A percentile compares a stretch with the other conserved stretches of the same genome.
These are phyloP conservation scores for Zizania palustris DNA, from an alignment of 202 grass and related monocot species.

Conservation along the genomic window DNA sequence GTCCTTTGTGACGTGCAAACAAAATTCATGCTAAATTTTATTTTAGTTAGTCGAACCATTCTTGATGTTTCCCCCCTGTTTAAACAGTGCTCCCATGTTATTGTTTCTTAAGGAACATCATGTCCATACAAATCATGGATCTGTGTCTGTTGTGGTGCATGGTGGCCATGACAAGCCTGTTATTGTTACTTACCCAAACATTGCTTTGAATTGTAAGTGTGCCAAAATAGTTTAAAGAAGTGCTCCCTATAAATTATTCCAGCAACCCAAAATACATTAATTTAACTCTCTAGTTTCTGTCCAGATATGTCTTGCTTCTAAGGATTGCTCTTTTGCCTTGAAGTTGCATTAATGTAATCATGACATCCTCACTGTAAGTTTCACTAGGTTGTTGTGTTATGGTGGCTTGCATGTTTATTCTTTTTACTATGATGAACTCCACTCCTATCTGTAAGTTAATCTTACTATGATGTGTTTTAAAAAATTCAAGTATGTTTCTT, in stretches of 20 bases:
- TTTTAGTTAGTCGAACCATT: not conserved
- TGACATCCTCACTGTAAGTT: no score
- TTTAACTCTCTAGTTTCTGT: constrained; percentile 29
- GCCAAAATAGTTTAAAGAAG: not conserved
- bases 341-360: no score
- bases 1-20: not conserved
- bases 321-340: constrained; percentile 93
- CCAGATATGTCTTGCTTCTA: constrained; percentile 99
- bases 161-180: constrained; percentile 93
- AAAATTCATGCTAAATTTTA: not conserved
- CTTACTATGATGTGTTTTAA: no score
- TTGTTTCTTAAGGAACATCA: constrained; percentile 81
- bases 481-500: no score
- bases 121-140: constrained; percentile 79
- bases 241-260: constrained; percentile 15
- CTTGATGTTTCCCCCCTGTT: not conserved
- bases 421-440: no score
- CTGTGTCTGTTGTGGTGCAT: constrained; percentile 91
- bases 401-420: no score
- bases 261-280: constrained; percentile 14
- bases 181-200: constrained; percentile 94
- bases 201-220: constrained; percentile 94
- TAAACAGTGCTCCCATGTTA: constrained; percentile 9
- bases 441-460: no score
- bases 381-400: no score